Base-by-base conservation (phyloP, 106 monocot genomes). In the Triglochin maritima region DNA sequence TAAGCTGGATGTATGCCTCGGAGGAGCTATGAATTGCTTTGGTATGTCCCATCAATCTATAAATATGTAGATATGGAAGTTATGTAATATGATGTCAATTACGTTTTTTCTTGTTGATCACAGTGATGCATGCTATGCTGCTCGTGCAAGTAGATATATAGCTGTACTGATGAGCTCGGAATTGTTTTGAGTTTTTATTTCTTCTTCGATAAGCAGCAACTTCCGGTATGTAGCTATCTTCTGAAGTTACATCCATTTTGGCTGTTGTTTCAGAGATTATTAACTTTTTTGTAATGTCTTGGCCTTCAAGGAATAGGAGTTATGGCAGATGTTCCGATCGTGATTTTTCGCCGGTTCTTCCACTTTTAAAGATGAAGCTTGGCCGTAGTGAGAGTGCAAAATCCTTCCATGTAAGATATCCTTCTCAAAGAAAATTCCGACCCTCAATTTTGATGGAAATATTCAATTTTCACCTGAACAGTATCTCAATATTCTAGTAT, bases 381-480 rank as follows among this genome's bases (percentile, higher is more conserved):
- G 49, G 16, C 4, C 44, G 44, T 57, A 52, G 56, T 13, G 47
- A n/a, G 74, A 72, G 67, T 60, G 48, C 59, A 67, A 69, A 10
- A 61, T 66, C 58, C 7, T 71, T 55, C 71, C 62, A 12, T 81
- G 81, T 85, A 85, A 76, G 69, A 79, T 81, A 73, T 67, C 61
- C 52, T 76, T 77, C 76, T 76, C 17, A 60, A 76, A 9, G 17
- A 57, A 70, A 65, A 59, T 63, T 46, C 49, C 46, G 13, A 66
- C 57, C 49, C n/a, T 72, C 62, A 67, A 70, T 29, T 29, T 66
- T 71, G 41, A 65, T 54, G 11, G 56, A 56, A 42, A 66, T 44
- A 61, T 5, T 64, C 41, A 55, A 54, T 75, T 79, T 74, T 75
- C 48, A 64, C 49, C 15, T 17, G 17, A 63, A 55, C 10, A 9